A percentile compares a stretch with the other conserved stretches of the same genome.
Evolutionary conservation across 1,139 yeast genomes (phyloP).

Genomic region (Blastobotrys ciferrii): DNA sequence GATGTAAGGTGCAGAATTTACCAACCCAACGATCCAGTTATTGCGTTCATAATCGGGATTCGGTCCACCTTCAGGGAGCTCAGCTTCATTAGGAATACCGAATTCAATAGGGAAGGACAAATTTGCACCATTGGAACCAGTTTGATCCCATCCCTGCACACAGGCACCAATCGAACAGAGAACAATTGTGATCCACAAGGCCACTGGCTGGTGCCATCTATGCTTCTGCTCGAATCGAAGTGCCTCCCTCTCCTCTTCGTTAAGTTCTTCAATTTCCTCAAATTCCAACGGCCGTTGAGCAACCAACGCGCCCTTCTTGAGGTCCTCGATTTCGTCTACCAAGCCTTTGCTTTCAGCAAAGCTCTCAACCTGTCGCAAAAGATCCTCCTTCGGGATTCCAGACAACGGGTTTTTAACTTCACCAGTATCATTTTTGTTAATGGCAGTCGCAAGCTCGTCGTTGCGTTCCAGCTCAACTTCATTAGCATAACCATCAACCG

Average conservation of each 20-base stretch:
- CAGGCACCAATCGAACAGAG: slow-evolving; percentile 85
- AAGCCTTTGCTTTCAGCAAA: slow-evolving; percentile 23
- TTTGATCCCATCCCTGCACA: slow-evolving; percentile 90
- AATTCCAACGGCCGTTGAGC: slow-evolving; percentile 24
- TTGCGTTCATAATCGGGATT: slow-evolving; percentile 31
- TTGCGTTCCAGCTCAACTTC: not conserved
- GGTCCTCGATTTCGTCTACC: slow-evolving; percentile 17
- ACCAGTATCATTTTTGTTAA: slow-evolving; percentile 7
- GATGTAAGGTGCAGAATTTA: slow-evolving; percentile 77
- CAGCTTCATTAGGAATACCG: slow-evolving; percentile 43
- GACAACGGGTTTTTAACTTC: slow-evolving; percentile 22
- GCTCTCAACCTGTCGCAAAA: slow-evolving; percentile 18
- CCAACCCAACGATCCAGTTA: slow-evolving; percentile 71
- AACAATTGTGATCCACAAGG: slow-evolving; percentile 59
- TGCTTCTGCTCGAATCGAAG: slow-evolving; percentile 54
- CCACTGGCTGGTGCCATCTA: slow-evolving; percentile 62
- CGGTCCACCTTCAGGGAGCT: slow-evolving; percentile 5
- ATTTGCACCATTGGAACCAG: slow-evolving; percentile 81
- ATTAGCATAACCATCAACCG: not conserved
- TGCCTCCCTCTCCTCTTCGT: slow-evolving; percentile 56
- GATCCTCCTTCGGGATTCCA: slow-evolving; percentile 19
- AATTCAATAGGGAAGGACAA: slow-evolving; percentile 63
- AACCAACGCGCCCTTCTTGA: slow-evolving; percentile 25
- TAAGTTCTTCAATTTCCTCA: slow-evolving; percentile 50
- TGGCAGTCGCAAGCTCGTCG: not conserved